These are phyloP conservation scores for Apiospora koreana DNA, from an alignment of 2,329 filamentous ascomycete species.

Conservation along the genomic window DNA sequence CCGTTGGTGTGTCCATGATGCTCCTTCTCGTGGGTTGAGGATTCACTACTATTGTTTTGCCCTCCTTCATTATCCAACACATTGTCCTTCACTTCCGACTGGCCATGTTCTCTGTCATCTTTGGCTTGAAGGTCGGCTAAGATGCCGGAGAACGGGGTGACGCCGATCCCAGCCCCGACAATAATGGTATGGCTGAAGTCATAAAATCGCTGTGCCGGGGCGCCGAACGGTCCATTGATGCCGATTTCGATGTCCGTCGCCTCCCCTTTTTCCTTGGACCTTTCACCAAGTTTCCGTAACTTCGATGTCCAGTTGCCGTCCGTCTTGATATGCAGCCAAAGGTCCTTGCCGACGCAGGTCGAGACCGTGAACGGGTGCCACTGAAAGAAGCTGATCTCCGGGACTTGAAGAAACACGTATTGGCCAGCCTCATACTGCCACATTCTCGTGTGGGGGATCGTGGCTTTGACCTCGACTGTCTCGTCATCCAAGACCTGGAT, in stretches of 20 bases:
- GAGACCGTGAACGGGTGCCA: constrained; percentile 64
- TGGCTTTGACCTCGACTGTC: constrained; percentile 50
- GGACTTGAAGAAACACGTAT: constrained; percentile 58
- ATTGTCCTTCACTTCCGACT: neutral
- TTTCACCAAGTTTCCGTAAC: constrained; percentile 43
- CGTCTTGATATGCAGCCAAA: constrained; percentile 60
- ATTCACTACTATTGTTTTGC: neutral
- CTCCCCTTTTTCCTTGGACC: constrained; percentile 28
- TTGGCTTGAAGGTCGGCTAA: constrained; percentile 53
- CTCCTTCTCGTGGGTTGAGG: neutral
- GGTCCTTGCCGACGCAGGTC: constrained; percentile 50
- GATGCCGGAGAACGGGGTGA: constrained; percentile 60
- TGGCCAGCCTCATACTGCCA: constrained; percentile 59
- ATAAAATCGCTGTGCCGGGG: constrained; percentile 59
- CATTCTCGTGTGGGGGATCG: constrained; percentile 47
- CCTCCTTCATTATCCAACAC: neutral
- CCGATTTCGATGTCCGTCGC: constrained; percentile 47
- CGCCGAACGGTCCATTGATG: constrained; percentile 59
- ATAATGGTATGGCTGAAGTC: constrained; percentile 58
- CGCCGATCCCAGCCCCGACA: constrained; percentile 57
- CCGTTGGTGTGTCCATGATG: neutral
- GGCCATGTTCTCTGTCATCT: constrained; percentile 28
- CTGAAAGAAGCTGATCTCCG: constrained; percentile 52
- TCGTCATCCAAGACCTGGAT: constrained; percentile 53
- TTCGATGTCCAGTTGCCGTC: constrained; percentile 57